Conservation (phyloP, 306 rosid genomes). For the Quercus aquifolioides region DNA sequence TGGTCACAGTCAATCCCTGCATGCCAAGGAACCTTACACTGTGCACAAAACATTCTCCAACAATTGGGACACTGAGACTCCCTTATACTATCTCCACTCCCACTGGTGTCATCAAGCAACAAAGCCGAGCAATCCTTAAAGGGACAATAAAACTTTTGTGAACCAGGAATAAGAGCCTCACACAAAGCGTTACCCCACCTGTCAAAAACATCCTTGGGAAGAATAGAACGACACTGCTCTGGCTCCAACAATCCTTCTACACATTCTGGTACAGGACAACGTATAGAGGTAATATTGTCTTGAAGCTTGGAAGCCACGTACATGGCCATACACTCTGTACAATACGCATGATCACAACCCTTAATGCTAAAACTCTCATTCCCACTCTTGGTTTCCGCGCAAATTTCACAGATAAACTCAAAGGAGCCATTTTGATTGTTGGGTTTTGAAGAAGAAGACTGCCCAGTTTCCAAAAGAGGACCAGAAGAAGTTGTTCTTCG, state of each 20-base stretch:
- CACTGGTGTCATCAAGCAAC: conserved; percentile 24
- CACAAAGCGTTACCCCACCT: conserved; percentile 47
- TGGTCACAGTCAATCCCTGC: conserved; percentile 14
- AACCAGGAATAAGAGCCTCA: conserved; percentile 18
- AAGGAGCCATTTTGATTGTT: too few relatives aligned
- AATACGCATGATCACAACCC: conserved; percentile 33
- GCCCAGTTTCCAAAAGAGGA: too few relatives aligned
- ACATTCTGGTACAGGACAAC: conserved; percentile 37
- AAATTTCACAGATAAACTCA: conserved; percentile 34
- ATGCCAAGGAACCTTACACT: conserved; percentile 53
- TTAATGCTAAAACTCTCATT: conserved; percentile 11
- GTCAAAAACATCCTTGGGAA: conserved; percentile 14
- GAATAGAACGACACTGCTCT: conserved; percentile 19
- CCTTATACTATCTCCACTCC: not conserved
- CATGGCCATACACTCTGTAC: conserved; percentile 10
- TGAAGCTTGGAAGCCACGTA: conserved; percentile 29
- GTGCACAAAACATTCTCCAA: conserved; percentile 34
- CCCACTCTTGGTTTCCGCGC: conserved; percentile 22
- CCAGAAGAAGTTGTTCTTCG: too few relatives aligned
- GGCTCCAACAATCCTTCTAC: conserved; percentile 26
- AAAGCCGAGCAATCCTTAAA: conserved; percentile 37
- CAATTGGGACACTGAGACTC: conserved; percentile 39
- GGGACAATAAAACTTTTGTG: conserved; percentile 40
- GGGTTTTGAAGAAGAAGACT: too few relatives aligned
- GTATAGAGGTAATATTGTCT: conserved; percentile 19